Evolutionary conservation across 192 early-diverging fungal species (phyloP).

Genomic region (Backusella luteola): DNA sequence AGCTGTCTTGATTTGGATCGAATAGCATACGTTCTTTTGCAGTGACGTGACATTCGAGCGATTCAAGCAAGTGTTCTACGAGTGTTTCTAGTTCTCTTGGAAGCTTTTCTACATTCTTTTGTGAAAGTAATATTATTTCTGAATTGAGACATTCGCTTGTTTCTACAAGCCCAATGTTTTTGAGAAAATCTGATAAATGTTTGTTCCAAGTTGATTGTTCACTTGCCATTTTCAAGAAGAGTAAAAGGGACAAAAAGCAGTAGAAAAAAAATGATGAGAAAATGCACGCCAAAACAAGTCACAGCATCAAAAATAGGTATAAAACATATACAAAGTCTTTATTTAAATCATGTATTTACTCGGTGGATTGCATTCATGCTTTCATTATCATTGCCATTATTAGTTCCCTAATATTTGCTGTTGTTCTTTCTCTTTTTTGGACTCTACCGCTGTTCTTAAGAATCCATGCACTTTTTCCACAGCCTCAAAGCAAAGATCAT

Average conservation of each 20-base stretch:
- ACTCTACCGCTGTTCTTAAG: conserved; percentile 62
- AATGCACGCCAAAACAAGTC: neutral
- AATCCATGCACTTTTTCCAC: conserved; percentile 58
- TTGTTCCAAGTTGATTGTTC: conserved; percentile 18
- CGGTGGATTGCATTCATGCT: neutral
- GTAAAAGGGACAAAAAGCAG: neutral
- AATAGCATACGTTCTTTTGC: conserved; percentile 16
- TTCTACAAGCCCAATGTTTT: conserved; percentile 25
- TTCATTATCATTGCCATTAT: neutral
- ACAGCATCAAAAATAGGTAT: neutral
- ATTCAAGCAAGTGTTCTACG: conserved; percentile 19
- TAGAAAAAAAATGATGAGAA: neutral
- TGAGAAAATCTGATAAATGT: conserved; percentile 18
- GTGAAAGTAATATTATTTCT: conserved; percentile 26
- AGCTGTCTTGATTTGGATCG: neutral
- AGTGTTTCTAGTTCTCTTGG: conserved; percentile 22
- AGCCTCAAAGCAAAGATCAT: conserved; percentile 37
- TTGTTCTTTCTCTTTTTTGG: conserved; percentile 54
- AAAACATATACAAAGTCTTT: neutral
- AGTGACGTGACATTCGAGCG: conserved; percentile 20
- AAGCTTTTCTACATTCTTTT: conserved; percentile 12
- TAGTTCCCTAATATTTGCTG: conserved; percentile 36
- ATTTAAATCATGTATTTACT: conserved; percentile 1
- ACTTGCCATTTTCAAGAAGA: conserved; percentile 5
- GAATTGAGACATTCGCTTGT: conserved; percentile 26